These are phyloP conservation scores for Boletus rex-veris DNA, from an alignment of 768 basidiomycete genomes.

Conservation along the genomic window DNA sequence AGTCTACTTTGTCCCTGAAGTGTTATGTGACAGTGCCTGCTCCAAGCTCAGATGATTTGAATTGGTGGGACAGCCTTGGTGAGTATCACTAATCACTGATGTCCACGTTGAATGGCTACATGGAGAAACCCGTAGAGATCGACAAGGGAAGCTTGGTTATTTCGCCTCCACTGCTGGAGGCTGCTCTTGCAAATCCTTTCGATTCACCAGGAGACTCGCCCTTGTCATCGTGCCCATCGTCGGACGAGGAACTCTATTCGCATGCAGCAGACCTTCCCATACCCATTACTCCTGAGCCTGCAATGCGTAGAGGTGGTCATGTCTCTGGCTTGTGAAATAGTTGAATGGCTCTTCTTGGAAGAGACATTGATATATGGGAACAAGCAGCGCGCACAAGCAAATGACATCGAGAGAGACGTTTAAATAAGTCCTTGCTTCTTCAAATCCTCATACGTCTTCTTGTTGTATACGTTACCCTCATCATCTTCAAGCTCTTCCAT, in stretches of 20 bases:
- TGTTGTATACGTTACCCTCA: slow-evolving; percentile 97
- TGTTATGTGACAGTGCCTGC: slow-evolving; percentile 59
- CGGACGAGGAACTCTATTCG: slow-evolving; percentile 81
- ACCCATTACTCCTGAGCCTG: slow-evolving; percentile 50
- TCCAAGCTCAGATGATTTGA: slow-evolving; percentile 71
- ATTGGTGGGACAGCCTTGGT: slow-evolving; percentile 83
- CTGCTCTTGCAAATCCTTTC: slow-evolving; percentile 61
- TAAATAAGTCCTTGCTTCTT: slow-evolving; percentile 93
- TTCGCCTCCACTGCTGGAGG: slow-evolving; percentile 42
- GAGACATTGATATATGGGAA: background rate
- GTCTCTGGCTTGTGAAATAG: slow-evolving; percentile 10
- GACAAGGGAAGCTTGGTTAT: slow-evolving; percentile 18
- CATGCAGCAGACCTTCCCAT: slow-evolving; percentile 68
- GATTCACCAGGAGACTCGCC: slow-evolving; percentile 65
- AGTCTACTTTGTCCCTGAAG: slow-evolving; percentile 1
- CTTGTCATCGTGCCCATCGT: slow-evolving; percentile 71
- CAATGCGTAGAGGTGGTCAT: slow-evolving; percentile 3
- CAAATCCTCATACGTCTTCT: slow-evolving; percentile 95
- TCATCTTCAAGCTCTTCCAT: slow-evolving; percentile 99
- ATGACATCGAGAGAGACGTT: background rate
- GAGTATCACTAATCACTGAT: slow-evolving; percentile 8
- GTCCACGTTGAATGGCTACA: background rate
- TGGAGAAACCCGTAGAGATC: slow-evolving; percentile 11
- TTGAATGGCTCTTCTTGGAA: background rate
- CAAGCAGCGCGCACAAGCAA: slow-evolving; percentile 2